Evolutionary conservation across 2,329 filamentous ascomycete species (phyloP).

Genomic region (Trichothecium roseum): DNA sequence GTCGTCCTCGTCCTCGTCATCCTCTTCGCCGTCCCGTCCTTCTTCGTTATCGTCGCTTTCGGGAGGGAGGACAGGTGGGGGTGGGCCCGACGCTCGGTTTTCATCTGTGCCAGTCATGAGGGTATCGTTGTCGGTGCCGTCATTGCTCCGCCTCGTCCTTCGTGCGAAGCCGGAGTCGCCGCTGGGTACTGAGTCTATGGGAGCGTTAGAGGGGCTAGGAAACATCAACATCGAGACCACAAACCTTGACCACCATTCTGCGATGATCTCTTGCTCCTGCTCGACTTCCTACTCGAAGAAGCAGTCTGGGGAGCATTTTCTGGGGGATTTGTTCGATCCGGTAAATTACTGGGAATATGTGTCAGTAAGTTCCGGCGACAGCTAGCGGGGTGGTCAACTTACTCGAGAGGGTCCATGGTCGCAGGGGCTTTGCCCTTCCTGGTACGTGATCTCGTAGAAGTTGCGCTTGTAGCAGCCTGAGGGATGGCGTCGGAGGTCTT

Average conservation of each 20-base stretch:
- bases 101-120: constrained; percentile 62
- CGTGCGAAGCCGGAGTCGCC: constrained; percentile 27
- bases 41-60: constrained; percentile 4
- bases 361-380: background rate
- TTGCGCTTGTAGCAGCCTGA: constrained; percentile 19
- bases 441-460: constrained; percentile 34
- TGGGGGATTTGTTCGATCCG: constrained; percentile 51
- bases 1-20: constrained; percentile 6
- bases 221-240: constrained; percentile 5
- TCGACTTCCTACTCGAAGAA: constrained; percentile 62
- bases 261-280: constrained; percentile 55
- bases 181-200: constrained; percentile 22
- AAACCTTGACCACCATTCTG: constrained; percentile 31
- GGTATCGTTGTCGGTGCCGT: constrained; percentile 51
- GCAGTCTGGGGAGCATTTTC: constrained; percentile 47
- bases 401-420: constrained; percentile 69
- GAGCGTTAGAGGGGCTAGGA: constrained; percentile 6
- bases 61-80: constrained; percentile 24
- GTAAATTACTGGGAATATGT: constrained; percentile 8
- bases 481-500: constrained; percentile 45
- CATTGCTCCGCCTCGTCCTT: constrained; percentile 42
- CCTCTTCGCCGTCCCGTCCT: constrained; percentile 5
- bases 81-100: constrained; percentile 29
- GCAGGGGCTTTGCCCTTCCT: constrained; percentile 53
- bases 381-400: constrained; percentile 15